Evolutionary conservation across 768 basidiomycete species (phyloP).

Genomic region (Agrocybe praecox): DNA sequence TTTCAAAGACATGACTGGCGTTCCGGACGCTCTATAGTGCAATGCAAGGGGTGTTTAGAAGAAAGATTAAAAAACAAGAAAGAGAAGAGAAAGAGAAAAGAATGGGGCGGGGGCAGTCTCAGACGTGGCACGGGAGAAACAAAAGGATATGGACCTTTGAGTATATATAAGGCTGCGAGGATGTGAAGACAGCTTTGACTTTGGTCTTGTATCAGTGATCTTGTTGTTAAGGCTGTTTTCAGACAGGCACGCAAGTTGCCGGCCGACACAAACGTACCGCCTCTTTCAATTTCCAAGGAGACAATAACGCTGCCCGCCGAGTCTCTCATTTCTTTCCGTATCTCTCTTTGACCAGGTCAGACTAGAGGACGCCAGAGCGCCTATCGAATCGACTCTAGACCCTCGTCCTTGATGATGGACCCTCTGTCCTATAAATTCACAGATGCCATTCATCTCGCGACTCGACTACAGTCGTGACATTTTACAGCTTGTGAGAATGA

Average conservation of each 20-base stretch:
- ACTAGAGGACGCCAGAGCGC: slow-evolving; percentile 15
- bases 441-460: slow-evolving; percentile 7
- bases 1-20: slow-evolving; percentile 60
- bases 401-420: neutral
- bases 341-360: slow-evolving; percentile 11
- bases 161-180: slow-evolving; percentile 19
- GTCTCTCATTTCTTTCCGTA: neutral
- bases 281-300: slow-evolving; percentile 23
- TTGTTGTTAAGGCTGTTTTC: slow-evolving; percentile 34
- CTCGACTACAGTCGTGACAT: slow-evolving; percentile 16
- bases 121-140: slow-evolving; percentile 28
- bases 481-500: slow-evolving; percentile 6
- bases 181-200: slow-evolving; percentile 19
- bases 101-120: slow-evolving; percentile 48
- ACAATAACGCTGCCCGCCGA: slow-evolving; percentile 13
- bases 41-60: slow-evolving; percentile 25
- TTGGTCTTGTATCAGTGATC: slow-evolving; percentile 24
- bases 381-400: neutral
- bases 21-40: slow-evolving; percentile 37
- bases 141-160: slow-evolving; percentile 23
- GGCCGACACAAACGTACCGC: neutral
- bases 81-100: slow-evolving; percentile 20
- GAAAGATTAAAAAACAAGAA: slow-evolving; percentile 26
- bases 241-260: slow-evolving; percentile 22
- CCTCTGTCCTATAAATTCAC: neutral